phyloP scores from a whole-genome alignment of 1,284 basidiomycete species.

The Hypsizygus ulmarius region DNA sequence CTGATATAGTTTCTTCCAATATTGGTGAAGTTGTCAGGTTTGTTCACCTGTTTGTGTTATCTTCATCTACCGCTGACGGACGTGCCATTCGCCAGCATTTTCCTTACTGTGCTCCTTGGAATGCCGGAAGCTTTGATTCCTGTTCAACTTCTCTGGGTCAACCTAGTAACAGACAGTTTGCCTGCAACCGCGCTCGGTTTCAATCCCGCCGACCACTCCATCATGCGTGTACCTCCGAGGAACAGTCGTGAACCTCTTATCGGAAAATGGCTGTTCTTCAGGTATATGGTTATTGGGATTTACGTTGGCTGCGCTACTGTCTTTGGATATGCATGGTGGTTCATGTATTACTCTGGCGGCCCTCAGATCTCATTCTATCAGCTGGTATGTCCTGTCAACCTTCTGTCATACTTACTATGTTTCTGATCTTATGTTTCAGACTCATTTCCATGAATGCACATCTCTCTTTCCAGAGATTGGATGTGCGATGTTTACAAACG shows the following conservation, averaged over 20 bases:
- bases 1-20: conserved; percentile 90
- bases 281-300: conserved; percentile 89
- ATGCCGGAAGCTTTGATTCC: conserved; percentile 99
- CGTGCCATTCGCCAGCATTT: conserved; percentile 60
- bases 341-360: conserved; percentile 85
- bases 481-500: conserved; percentile 91
- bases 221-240: conserved; percentile 93
- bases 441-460: conserved; percentile 92
- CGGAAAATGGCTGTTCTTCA: conserved; percentile 91
- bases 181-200: conserved; percentile 98
- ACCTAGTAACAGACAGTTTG: conserved; percentile 92
- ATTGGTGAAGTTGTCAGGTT: conserved; percentile 95
- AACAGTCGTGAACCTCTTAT: conserved; percentile 89
- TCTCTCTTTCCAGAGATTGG: conserved; percentile 83
- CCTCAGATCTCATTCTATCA: conserved; percentile 94
- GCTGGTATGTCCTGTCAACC: conserved; percentile 60
- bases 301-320: conserved; percentile 97
- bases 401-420: conserved; percentile 6
- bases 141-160: conserved; percentile 97
- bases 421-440: conserved; percentile 45
- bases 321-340: conserved; percentile 99
- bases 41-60: conserved; percentile 8
- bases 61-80: background rate
- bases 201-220: conserved; percentile 94
- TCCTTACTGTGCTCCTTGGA: conserved; percentile 93